These are phyloP conservation scores for Tremellales sp. DNA, from an alignment of 1,284 basidiomycete genomes.

Conservation along the genomic window DNA sequence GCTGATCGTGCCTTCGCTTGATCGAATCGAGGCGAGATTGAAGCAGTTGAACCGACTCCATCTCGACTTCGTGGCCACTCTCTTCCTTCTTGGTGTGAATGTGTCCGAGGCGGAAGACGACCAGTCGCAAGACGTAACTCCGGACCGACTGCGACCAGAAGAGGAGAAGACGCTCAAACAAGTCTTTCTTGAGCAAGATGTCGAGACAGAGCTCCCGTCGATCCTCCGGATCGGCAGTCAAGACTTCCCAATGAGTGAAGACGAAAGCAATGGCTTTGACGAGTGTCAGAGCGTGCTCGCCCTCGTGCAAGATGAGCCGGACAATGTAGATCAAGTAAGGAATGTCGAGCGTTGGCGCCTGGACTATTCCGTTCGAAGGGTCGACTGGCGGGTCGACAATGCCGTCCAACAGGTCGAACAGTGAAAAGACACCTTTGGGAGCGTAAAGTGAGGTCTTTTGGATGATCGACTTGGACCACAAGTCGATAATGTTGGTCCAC, in stretches of 20 bases:
- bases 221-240: constrained; percentile 48
- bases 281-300: constrained; percentile 53
- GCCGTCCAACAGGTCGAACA: constrained; percentile 49
- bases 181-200: constrained; percentile 47
- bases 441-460: constrained; percentile 53
- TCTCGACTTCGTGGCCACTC: constrained; percentile 44
- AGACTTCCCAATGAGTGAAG: constrained; percentile 54
- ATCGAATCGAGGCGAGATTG: constrained; percentile 51
- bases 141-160: constrained; percentile 54
- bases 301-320: constrained; percentile 50
- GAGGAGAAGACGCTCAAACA: constrained; percentile 51
- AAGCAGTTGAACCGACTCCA: constrained; percentile 49
- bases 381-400: constrained; percentile 42
- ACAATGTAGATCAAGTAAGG: constrained; percentile 50
- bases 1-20: constrained; percentile 50
- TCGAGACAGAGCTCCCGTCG: constrained; percentile 50
- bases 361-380: constrained; percentile 16
- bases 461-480: constrained; percentile 51
- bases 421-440: constrained; percentile 51
- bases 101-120: constrained; percentile 53
- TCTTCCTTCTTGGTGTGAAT: constrained; percentile 45
- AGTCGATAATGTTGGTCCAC: constrained; percentile 50
- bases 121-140: constrained; percentile 49
- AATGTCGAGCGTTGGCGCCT: constrained; percentile 41
- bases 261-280: constrained; percentile 53